A percentile compares a stretch with the other conserved stretches of the same genome.
Conservation (phyloP, 768 basidiomycete genomes). For the Polyporus arcularius region DNA sequence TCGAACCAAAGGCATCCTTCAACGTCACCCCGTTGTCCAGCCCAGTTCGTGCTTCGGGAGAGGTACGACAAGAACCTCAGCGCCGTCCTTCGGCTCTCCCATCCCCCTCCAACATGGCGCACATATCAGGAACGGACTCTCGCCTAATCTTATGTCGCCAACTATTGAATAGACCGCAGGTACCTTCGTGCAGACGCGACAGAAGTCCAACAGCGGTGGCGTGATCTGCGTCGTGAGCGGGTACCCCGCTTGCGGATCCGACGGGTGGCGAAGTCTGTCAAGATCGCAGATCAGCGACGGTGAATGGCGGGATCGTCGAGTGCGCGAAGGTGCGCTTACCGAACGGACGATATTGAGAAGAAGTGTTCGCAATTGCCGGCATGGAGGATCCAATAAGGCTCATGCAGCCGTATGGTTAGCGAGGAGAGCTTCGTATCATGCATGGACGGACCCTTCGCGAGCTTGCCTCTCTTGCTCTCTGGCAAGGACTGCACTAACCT, state of each 20-base stretch:
- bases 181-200: conserved; percentile 68
- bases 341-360: conserved; percentile 69
- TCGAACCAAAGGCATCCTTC: not conserved
- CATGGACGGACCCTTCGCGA: conserved; percentile 45
- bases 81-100: conserved; percentile 51
- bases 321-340: conserved; percentile 40
- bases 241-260: conserved; percentile 60
- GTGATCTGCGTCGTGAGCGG: conserved; percentile 69
- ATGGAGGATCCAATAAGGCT: conserved; percentile 84
- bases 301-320: not conserved
- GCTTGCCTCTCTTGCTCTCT: conserved; percentile 28
- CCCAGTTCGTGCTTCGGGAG: conserved; percentile 48
- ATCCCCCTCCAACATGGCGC: conserved; percentile 71
- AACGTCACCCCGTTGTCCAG: conserved; percentile 24
- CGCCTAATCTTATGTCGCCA: conserved; percentile 73
- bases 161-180: conserved; percentile 69
- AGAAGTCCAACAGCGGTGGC: conserved; percentile 60
- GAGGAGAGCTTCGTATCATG: conserved; percentile 51
- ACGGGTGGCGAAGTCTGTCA: conserved; percentile 55
- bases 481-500: conserved; percentile 37
- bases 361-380: conserved; percentile 84
- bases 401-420: conserved; percentile 61
- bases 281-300: conserved; percentile 3
- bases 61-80: conserved; percentile 51
- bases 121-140: conserved; percentile 78